A percentile compares a stretch with the other conserved stretches of the same genome.
Conservation (phyloP, 352 stramenopile species). For the Globisporangium acanthophoron region DNA sequence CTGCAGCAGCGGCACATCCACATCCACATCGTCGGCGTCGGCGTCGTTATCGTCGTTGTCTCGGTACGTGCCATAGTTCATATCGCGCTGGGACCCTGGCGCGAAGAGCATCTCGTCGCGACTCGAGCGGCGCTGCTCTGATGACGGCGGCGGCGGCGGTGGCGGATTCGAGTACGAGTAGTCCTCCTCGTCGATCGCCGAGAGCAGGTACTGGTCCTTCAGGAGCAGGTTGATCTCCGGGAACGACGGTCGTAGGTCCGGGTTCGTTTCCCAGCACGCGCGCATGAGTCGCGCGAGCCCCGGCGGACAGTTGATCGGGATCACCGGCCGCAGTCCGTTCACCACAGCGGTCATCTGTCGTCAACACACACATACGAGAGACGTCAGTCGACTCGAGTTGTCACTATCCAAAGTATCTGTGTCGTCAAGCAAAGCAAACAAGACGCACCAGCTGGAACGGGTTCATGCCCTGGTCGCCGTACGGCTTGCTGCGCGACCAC, state of each 20-base stretch:
- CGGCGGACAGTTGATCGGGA: slow-evolving; percentile 76
- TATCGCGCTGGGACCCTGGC: slow-evolving; percentile 10
- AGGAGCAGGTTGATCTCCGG: slow-evolving; percentile 74
- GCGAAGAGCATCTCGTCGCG: slow-evolving; percentile 27
- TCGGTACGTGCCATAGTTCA: slow-evolving; percentile 23
- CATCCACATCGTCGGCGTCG: slow-evolving; percentile 2
- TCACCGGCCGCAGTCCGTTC: slow-evolving; percentile 79
- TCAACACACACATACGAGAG: slow-evolving; percentile 3
- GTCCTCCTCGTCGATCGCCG: slow-evolving; percentile 46
- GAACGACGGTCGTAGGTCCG: slow-evolving; percentile 65
- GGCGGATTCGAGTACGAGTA: slow-evolving; percentile 36
- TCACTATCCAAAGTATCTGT: neutral
- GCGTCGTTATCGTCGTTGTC: slow-evolving; percentile 10
- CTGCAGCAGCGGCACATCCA: slow-evolving; percentile 2
- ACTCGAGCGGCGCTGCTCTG: slow-evolving; percentile 26
- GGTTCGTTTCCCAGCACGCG: slow-evolving; percentile 75
- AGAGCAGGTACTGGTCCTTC: slow-evolving; percentile 70
- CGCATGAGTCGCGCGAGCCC: slow-evolving; percentile 76
- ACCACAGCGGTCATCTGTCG: slow-evolving; percentile 82
- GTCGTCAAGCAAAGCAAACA: neutral
- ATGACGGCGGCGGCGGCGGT: slow-evolving; percentile 23
- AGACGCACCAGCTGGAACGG: slow-evolving; percentile 80
- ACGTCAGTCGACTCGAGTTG: neutral
- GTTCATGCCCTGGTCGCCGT: slow-evolving; percentile 88
- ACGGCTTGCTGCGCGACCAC: slow-evolving; percentile 84